A percentile compares a stretch with the other conserved stretches of the same genome.
Conservation (phyloP, 176 grass and related monocot species). For the Musa schizocarpa region DNA sequence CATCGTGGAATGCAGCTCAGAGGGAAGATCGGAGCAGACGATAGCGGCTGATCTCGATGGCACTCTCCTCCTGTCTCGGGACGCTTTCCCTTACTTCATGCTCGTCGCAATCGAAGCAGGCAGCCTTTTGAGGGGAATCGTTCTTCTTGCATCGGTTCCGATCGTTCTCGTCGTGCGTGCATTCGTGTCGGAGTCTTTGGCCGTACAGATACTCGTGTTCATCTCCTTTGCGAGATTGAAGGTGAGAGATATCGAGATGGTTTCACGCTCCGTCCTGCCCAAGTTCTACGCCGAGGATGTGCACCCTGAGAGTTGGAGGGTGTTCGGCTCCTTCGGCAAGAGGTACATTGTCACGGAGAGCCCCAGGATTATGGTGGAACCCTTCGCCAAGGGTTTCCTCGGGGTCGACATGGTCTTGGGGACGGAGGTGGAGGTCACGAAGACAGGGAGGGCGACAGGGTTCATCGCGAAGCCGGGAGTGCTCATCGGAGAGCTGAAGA, state of each 20-base stretch:
- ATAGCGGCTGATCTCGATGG: conserved; percentile 87
- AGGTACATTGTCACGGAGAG: background rate
- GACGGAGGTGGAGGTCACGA: conserved; percentile 9
- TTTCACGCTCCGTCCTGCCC: conserved; percentile 47
- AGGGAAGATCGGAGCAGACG: conserved; percentile 56
- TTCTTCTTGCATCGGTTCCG: conserved; percentile 66
- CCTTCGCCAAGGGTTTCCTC: background rate
- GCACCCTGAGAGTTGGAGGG: conserved; percentile 35
- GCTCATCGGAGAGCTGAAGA: background rate
- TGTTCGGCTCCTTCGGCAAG: conserved; percentile 65
- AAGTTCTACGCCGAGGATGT: conserved; percentile 2
- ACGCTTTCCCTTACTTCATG: conserved; percentile 89
- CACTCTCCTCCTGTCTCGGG: conserved; percentile 73
- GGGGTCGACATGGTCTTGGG: conserved; percentile 1
- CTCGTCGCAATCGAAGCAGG: conserved; percentile 92
- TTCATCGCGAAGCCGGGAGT: background rate
- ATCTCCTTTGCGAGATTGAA: conserved; percentile 70
- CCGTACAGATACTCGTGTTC: conserved; percentile 70
- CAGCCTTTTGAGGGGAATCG: conserved; percentile 60
- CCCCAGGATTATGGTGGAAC: background rate
- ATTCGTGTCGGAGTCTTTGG: conserved; percentile 84
- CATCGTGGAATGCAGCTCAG: conserved; percentile 65
- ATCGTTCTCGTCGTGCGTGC: conserved; percentile 66
- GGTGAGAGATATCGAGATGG: conserved; percentile 71
- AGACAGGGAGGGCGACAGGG: background rate